phyloP scores from a whole-genome alignment of 129 eudicot species.

The Mikania micrantha region DNA sequence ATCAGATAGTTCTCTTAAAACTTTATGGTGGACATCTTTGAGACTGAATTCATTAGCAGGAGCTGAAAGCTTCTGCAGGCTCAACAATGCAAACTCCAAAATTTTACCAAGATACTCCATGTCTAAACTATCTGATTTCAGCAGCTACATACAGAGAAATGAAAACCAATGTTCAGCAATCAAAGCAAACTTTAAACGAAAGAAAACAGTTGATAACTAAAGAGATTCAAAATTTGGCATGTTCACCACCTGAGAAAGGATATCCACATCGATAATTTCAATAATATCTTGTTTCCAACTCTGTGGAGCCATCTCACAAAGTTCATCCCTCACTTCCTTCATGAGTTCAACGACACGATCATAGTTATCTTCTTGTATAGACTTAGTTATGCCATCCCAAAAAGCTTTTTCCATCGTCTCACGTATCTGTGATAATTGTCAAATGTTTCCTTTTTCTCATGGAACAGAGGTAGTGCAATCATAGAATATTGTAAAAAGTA shows the following conservation, averaged over 20 bases:
- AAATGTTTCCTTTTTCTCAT: neutral
- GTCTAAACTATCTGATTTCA: slow-evolving; percentile 65
- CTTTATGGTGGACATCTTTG: slow-evolving; percentile 54
- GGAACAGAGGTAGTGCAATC: neutral
- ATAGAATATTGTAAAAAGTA: neutral
- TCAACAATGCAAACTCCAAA: slow-evolving; percentile 63
- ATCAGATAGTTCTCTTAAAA: slow-evolving; percentile 61
- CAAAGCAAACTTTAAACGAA: neutral
- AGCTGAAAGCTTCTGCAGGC: slow-evolving; percentile 89
- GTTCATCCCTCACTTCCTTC: slow-evolving; percentile 86
- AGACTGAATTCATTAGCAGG: slow-evolving; percentile 67
- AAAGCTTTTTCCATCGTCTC: slow-evolving; percentile 78
- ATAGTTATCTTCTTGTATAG: slow-evolving; percentile 53
- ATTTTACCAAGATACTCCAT: slow-evolving; percentile 72
- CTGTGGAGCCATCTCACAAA: slow-evolving; percentile 81
- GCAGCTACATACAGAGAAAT: slow-evolving; percentile 33
- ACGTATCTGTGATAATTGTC: slow-evolving; percentile 29
- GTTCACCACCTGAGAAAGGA: slow-evolving; percentile 76
- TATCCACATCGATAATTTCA: slow-evolving; percentile 73
- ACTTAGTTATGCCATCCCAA: slow-evolving; percentile 71
- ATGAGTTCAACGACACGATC: slow-evolving; percentile 59
- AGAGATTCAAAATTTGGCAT: neutral
- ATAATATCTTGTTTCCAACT: slow-evolving; percentile 81
- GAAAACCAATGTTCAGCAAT: neutral
- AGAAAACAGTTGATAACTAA: neutral